Evolutionary conservation across 2,329 filamentous ascomycete species (phyloP), one percentile per base, ranked within the genome.

Genomic region (Didymella sp.): DNA sequence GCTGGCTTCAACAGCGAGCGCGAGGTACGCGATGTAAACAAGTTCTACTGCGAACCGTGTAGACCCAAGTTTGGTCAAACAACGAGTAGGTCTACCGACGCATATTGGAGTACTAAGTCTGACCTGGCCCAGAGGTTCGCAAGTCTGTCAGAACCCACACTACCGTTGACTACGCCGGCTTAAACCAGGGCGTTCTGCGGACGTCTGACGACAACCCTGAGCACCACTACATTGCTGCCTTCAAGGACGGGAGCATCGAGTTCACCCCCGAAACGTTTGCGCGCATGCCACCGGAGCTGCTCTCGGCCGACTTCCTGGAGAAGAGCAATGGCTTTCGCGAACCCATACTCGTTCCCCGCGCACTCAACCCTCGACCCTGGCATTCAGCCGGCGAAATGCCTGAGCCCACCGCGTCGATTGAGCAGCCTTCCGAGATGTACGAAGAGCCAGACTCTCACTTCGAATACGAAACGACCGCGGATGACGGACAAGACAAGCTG

Each of bases 211-310:
- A 89, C 58, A 84, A 84, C 28, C 77, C 82, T 45, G 85, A 89
- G 60, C 87, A 89, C 69, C 87, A 88, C 67, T 89, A 89, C 69
- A 87, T 89, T 52, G 81, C 87, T 61, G 83, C 84, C 6, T 87
- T 89, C 73, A 87, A 87, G 66, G 84, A 88, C 61, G 85, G 85
- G 21, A 85, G 82, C 40, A 84, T 88, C 56, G 79, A 78, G 37
- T 87, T 88, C 60, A 67, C 84, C 17, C 80, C 82, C 0, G 87
- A 89, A 58, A 83, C 76, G 9, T 89, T 89, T 60, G 84, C 86
- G 28, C 83, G 87, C 15, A 82, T 89, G 77, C 81, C 82, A 38
- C 85, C 87, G 2, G 86, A 89, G 64, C 70, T 88, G 41, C 79
- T 89, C 40, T 87, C 85, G 3, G 80, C 81, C 21, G 85, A 88